These are phyloP conservation scores for Naganishia onofrii DNA, from an alignment of 768 basidiomycete genomes.

Conservation along the genomic window DNA sequence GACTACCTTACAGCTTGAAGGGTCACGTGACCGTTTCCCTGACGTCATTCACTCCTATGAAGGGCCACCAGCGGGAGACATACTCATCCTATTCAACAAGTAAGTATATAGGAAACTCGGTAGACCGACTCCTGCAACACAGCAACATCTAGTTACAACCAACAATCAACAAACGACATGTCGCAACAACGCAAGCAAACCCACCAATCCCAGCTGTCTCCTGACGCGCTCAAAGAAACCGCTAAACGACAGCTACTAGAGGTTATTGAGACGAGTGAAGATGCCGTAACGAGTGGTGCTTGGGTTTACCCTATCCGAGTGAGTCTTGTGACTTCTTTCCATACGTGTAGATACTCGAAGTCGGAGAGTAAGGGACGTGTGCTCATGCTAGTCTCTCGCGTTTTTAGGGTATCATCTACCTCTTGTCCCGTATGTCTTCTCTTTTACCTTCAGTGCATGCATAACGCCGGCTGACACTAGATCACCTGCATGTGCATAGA, in stretches of 20 bases:
- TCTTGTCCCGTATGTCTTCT: conserved; percentile 39
- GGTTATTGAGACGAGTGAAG: conserved; percentile 38
- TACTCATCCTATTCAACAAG: too few species aligned
- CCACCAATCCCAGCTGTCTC: conserved; percentile 17
- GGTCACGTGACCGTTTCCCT: too few species aligned
- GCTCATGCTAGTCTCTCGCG: not conserved
- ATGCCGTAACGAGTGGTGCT: conserved; percentile 47
- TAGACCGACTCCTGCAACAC: too few species aligned
- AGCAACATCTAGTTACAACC: too few species aligned
- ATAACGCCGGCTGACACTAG: not conserved
- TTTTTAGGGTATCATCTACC: conserved; percentile 47
- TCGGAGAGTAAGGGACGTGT: too few species aligned
- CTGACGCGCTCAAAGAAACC: conserved; percentile 30
- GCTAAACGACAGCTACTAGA: conserved; percentile 43
- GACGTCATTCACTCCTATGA: too few species aligned
- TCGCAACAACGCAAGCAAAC: not conserved
- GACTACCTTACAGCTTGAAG: too few species aligned
- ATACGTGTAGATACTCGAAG: too few species aligned
- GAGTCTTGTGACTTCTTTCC: conserved; percentile 17
- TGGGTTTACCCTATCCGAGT: conserved; percentile 49
- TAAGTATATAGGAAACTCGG: not conserved
- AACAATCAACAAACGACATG: conserved; percentile 11
- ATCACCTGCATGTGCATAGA: conserved; percentile 2
- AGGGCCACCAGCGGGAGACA: too few species aligned
- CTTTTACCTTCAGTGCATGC: not conserved